A percentile compares a stretch with the other conserved stretches of the same genome.
Conservation (phyloP, 345 rosid genomes). For the Trapa bicornis region DNA sequence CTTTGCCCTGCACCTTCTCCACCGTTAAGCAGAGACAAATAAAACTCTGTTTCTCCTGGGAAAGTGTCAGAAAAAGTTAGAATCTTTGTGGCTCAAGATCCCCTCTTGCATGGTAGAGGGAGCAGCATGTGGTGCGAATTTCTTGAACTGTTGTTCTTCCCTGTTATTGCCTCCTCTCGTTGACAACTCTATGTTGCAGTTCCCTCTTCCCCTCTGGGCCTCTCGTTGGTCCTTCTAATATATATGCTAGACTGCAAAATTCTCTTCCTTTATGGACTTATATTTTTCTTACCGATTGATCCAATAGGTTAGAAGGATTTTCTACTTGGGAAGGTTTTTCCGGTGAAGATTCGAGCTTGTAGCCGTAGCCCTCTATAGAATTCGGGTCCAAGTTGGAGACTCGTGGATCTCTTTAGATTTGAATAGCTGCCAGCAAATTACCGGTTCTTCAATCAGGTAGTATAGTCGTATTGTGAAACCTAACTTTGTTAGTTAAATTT, state of each 20-base stretch:
- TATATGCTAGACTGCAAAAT: not conserved
- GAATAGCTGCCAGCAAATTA: not conserved
- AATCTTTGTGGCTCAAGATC: not conserved
- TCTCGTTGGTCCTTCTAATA: not conserved
- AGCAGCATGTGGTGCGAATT: not conserved
- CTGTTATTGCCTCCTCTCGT: not conserved
- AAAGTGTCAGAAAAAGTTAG: slow-evolving; percentile 5
- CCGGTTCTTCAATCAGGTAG: not conserved
- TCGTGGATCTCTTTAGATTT: not conserved
- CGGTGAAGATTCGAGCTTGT: not conserved
- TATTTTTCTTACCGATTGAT: not conserved
- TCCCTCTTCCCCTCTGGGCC: not conserved
- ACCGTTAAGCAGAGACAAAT: slow-evolving; percentile 12
- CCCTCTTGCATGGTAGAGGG: not conserved
- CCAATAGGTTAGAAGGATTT: not conserved
- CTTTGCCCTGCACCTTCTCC: slow-evolving; percentile 4
- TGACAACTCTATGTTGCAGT: not conserved
- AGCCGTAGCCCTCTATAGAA: not conserved
- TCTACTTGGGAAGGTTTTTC: not conserved
- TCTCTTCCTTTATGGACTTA: not conserved
- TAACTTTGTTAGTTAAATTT: not conserved
- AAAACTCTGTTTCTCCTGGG: not conserved
- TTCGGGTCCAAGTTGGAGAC: not conserved
- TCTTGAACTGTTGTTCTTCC: not conserved
- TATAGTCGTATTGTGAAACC: not conserved